These are phyloP conservation scores for Capsella bursapastoris DNA, from an alignment of 345 rosid species.

Conservation along the genomic window DNA sequence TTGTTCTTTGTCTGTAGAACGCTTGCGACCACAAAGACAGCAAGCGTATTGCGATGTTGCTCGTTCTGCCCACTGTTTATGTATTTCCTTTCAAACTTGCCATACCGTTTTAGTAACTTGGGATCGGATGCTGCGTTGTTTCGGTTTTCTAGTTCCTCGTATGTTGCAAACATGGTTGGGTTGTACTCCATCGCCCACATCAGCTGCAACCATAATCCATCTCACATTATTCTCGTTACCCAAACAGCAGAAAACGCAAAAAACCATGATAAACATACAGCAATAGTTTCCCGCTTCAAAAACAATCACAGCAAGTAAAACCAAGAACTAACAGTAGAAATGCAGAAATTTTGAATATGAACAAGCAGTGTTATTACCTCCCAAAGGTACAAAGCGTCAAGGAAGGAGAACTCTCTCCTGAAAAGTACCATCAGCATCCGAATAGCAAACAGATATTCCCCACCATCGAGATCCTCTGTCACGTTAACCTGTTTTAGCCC, in stretches of 20 bases:
- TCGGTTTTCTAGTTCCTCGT: slow-evolving; percentile 54
- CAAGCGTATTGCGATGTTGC: slow-evolving; percentile 57
- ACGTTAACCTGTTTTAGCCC: slow-evolving; percentile 24
- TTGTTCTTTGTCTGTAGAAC: slow-evolving; percentile 90
- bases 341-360: background rate
- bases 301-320: slow-evolving; percentile 20
- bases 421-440: slow-evolving; percentile 98
- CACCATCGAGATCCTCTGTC: slow-evolving; percentile 91
- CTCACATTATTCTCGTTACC: slow-evolving; percentile 18
- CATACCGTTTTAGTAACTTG: slow-evolving; percentile 72
- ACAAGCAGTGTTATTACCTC: slow-evolving; percentile 63
- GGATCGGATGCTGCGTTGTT: slow-evolving; percentile 40
- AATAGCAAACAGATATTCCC: slow-evolving; percentile 90
- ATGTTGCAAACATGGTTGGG: slow-evolving; percentile 71
- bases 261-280: background rate
- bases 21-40: slow-evolving; percentile 87
- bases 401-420: slow-evolving; percentile 92
- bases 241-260: background rate
- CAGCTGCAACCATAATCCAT: slow-evolving; percentile 62
- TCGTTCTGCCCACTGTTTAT: slow-evolving; percentile 58
- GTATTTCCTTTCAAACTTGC: slow-evolving; percentile 78
- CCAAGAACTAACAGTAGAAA: background rate
- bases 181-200: slow-evolving; percentile 99
- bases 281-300: background rate
- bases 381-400: slow-evolving; percentile 88